Evolutionary conservation across 1,139 yeast species (phyloP), one percentile per base, ranked within the genome.

Genomic region (Debaryomyces subglobosus): DNA sequence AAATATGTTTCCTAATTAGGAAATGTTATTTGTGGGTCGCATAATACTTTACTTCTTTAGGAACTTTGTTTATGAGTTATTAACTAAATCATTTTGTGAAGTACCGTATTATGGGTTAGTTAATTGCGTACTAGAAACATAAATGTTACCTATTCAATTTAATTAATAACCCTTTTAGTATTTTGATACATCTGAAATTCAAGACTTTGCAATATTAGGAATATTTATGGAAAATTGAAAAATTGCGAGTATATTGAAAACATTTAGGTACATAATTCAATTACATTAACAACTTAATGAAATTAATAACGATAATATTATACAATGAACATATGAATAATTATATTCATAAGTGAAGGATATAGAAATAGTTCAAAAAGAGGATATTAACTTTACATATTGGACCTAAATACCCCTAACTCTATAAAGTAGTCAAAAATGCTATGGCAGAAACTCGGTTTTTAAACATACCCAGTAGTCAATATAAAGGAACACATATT

Each of bases 1-100:
- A 30, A 46, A 25, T 21, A 43, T 48, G 56, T 54, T 58, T 29
- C 62, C 57, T 23, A 27, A 48, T 52, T 50, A 36, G 58, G 62
- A 35, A 56, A 53, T 49, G 49, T 44, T 20, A 24, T 25, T 25
- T 34, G 18, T n/a, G 16, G 39, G 21, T 10, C 41, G 40, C 45
- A 38, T 43, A 16, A 35, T 39, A 10, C 18, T 23, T 12, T 23
- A 16, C 48, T 29, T n/a, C 24, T 23, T 34, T 15, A 21, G 33
- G 38, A 41, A 25, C 12, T 13, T 20, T 42, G 24, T 42, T 42
- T 24, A 34, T 36, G 24, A 13, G 38, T 35, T 20, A 16, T 7
- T n/a, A 12, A 35, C 21, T 20, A 12, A 34, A 12, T 18, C 38
- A 3, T n/a, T 20, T 35, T 21, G 25, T 35, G 20, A 18, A 7